Evolutionary conservation across 2,329 filamentous ascomycete genomes (phyloP).

Genomic region (Fusarium redolens): DNA sequence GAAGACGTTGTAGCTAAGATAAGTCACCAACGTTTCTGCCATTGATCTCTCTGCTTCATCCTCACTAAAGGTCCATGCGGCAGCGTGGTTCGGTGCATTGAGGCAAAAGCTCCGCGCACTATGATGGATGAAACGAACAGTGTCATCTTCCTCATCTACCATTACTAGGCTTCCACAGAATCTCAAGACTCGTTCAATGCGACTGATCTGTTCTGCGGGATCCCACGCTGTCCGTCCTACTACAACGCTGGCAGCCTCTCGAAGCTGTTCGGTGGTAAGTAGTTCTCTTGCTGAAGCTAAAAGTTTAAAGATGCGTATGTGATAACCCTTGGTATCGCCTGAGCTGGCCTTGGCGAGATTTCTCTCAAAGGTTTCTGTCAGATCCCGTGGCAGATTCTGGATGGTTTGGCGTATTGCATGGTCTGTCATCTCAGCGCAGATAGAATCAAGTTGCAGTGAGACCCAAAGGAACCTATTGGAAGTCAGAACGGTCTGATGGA

Average conservation of each 20-base stretch:
- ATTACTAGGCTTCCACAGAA: conserved; percentile 51
- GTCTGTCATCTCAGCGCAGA: conserved; percentile 52
- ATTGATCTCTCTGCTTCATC: neutral
- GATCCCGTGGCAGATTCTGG: conserved; percentile 44
- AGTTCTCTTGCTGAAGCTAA: conserved; percentile 46
- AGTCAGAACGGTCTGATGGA: rapidly evolving
- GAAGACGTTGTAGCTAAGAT: conserved; percentile 10
- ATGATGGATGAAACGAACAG: conserved; percentile 49
- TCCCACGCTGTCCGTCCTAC: conserved; percentile 47
- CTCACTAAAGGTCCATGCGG: neutral
- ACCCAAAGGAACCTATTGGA: conserved; percentile 49
- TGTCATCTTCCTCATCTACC: conserved; percentile 47
- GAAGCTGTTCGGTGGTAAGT: conserved; percentile 49
- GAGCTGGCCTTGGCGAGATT: conserved; percentile 43
- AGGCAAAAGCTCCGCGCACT: conserved; percentile 51
- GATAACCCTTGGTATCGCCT: conserved; percentile 13
- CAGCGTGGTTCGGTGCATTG: conserved; percentile 18
- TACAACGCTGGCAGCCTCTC: conserved; percentile 53
- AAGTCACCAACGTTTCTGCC: conserved; percentile 6
- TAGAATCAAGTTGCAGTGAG: conserved; percentile 48
- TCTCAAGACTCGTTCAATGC: conserved; percentile 40
- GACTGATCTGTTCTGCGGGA: conserved; percentile 28
- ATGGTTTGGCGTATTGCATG: conserved; percentile 49
- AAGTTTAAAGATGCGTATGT: conserved; percentile 47
- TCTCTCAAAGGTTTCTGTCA: conserved; percentile 47